Evolutionary conservation across 2,329 filamentous ascomycete species (phyloP).

Genomic region (Aspergillus fumigatus): DNA sequence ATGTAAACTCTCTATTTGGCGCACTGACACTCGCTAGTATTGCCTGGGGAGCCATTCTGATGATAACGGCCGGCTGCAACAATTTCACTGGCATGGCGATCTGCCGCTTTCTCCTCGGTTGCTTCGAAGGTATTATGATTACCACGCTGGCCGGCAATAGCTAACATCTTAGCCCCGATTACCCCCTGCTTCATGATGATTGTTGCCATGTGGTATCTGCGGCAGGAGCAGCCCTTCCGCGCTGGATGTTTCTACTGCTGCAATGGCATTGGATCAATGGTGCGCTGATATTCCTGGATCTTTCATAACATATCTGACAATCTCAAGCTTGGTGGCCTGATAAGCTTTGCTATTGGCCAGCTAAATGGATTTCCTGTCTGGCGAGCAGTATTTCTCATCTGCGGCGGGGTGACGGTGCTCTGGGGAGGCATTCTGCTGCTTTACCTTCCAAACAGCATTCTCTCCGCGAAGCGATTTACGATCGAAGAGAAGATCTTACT

Average conservation of each 20-base stretch:
- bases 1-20: not conserved
- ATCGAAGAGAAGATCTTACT: conserved; percentile 43
- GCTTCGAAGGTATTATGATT: conserved; percentile 35
- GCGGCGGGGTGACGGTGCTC: conserved; percentile 41
- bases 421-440: conserved; percentile 40
- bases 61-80: conserved; percentile 40
- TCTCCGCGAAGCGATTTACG: conserved; percentile 40
- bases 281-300: not conserved
- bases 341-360: conserved; percentile 38
- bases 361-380: conserved; percentile 41
- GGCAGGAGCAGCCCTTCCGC: conserved; percentile 45
- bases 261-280: conserved; percentile 37
- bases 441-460: conserved; percentile 43
- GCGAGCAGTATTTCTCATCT: conserved; percentile 44
- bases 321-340: conserved; percentile 16
- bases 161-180: conserved; percentile 33
- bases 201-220: conserved; percentile 48
- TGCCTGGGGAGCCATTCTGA: conserved; percentile 43
- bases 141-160: not conserved
- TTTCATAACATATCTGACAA: not conserved
- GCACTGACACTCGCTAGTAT: conserved; percentile 11
- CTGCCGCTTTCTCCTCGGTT: conserved; percentile 45
- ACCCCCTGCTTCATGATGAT: conserved; percentile 50
- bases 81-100: conserved; percentile 43
- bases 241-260: conserved; percentile 43